Evolutionary conservation across 1,284 basidiomycete species (phyloP).

Genomic region (Cutaneotrichosporon cavernicola): DNA sequence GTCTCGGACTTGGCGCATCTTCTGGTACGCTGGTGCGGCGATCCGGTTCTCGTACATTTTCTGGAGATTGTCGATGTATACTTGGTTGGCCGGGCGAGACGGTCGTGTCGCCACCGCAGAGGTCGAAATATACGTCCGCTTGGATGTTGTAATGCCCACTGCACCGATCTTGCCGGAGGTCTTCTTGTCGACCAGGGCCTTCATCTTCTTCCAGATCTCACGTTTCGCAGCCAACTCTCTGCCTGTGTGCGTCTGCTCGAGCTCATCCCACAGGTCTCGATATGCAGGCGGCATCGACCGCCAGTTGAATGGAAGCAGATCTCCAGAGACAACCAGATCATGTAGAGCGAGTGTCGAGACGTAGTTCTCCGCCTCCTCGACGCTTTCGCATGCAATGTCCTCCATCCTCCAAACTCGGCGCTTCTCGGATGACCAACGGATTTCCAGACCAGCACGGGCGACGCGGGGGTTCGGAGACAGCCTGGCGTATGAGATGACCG

Average conservation of each 20-base stretch:
- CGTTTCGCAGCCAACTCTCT: slow-evolving; percentile 68
- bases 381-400: slow-evolving; percentile 75
- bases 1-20: slow-evolving; percentile 66
- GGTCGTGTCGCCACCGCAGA: neutral
- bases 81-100: neutral
- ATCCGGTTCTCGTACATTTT: slow-evolving; percentile 64
- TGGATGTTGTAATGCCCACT: neutral
- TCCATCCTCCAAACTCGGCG: slow-evolving; percentile 77
- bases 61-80: slow-evolving; percentile 54
- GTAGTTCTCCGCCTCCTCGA: slow-evolving; percentile 83
- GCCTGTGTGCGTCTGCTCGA: slow-evolving; percentile 66
- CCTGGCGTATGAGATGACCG: slow-evolving; percentile 66
- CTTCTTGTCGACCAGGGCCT: slow-evolving; percentile 63
- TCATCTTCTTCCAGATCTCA: slow-evolving; percentile 67
- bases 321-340: slow-evolving; percentile 61
- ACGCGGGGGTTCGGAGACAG: slow-evolving; percentile 69
- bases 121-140: neutral
- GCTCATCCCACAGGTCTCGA: slow-evolving; percentile 89
- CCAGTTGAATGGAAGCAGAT: slow-evolving; percentile 42
- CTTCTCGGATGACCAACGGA: slow-evolving; percentile 67
- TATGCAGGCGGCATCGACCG: slow-evolving; percentile 74
- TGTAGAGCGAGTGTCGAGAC: slow-evolving; percentile 83
- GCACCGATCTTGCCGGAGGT: neutral
- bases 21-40: slow-evolving; percentile 68
- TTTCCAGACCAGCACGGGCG: slow-evolving; percentile 66